A percentile compares a stretch with the other conserved stretches of the same genome.
These are phyloP conservation scores for Globisporangium orthogonon DNA, from an alignment of 352 stramenopile species.

Conservation along the genomic window DNA sequence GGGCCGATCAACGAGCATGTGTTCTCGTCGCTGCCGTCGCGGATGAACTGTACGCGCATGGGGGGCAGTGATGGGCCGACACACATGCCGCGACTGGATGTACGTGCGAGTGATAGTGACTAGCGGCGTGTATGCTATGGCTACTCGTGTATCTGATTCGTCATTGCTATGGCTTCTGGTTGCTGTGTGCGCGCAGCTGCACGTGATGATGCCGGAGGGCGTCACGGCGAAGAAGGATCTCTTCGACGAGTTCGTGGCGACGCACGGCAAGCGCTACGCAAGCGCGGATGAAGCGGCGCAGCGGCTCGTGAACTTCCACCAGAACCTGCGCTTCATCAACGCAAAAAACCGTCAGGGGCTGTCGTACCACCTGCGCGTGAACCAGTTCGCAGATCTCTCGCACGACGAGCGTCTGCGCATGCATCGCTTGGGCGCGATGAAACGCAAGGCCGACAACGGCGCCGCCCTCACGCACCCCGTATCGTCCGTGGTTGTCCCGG, in stretches of 20 bases:
- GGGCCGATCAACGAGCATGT: conserved; percentile 58
- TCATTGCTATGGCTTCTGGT: neutral
- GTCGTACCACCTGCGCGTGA: conserved; percentile 72
- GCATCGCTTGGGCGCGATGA: conserved; percentile 32
- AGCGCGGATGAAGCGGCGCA: conserved; percentile 35
- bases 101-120: no score
- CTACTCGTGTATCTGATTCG: no score
- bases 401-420: conserved; percentile 56
- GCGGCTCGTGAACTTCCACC: conserved; percentile 64
- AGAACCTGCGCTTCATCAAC: conserved; percentile 85
- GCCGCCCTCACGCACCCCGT: conserved; percentile 37
- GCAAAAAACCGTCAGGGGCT: conserved; percentile 77
- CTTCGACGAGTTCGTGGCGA: conserved; percentile 62
- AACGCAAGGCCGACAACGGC: conserved; percentile 58
- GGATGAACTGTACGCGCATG: conserved; percentile 82
- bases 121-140: no score
- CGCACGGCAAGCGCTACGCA: conserved; percentile 57
- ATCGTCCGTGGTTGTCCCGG: conserved; percentile 30
- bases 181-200: conserved; percentile 51
- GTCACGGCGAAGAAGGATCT: conserved; percentile 38
- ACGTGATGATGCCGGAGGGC: conserved; percentile 78
- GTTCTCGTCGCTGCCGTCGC: conserved; percentile 56
- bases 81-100: conserved; percentile 53
- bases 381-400: conserved; percentile 79
- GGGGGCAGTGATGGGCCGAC: conserved; percentile 35